A percentile compares a stretch with the other conserved stretches of the same genome.
Conservation (phyloP, 2,329 filamentous ascomycete genomes). For the Xenoacremonium recifei region DNA sequence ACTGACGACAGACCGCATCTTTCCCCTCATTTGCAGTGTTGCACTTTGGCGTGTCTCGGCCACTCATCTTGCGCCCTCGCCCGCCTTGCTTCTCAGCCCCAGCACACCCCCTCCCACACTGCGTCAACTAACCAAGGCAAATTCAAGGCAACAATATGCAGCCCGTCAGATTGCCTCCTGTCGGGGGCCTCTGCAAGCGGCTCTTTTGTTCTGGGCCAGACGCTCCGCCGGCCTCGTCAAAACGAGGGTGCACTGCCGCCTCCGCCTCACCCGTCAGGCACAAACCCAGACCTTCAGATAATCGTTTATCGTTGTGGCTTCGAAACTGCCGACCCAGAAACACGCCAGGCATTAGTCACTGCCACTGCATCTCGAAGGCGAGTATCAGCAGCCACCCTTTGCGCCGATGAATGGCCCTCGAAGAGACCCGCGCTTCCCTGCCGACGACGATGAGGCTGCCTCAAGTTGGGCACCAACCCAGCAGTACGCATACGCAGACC, state of each 20-base stretch:
- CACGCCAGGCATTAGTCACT: too few species aligned
- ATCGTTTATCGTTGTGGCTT: not conserved
- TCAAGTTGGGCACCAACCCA: not conserved
- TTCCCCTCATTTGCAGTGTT: not conserved
- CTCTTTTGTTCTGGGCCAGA: not conserved
- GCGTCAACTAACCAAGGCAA: not conserved
- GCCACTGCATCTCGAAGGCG: too few species aligned
- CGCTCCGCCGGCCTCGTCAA: not conserved
- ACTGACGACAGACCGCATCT: too few species aligned
- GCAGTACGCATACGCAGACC: not conserved
- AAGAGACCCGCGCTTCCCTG: too few species aligned
- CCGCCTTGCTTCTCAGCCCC: too few species aligned
- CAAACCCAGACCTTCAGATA: not conserved
- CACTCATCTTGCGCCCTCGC: not conserved
- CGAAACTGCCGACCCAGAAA: too few species aligned
- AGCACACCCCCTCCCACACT: not conserved
- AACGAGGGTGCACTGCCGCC: not conserved
- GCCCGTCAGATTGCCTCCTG: not conserved
- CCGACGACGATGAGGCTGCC: not conserved
- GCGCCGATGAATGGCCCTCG: too few species aligned
- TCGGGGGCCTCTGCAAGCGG: not conserved
- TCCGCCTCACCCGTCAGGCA: too few species aligned
- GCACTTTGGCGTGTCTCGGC: not conserved
- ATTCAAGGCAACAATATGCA: not conserved
- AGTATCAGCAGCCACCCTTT: too few species aligned